Conservation (phyloP, 306 rosid species). For the Fragaria vesca region DNA sequence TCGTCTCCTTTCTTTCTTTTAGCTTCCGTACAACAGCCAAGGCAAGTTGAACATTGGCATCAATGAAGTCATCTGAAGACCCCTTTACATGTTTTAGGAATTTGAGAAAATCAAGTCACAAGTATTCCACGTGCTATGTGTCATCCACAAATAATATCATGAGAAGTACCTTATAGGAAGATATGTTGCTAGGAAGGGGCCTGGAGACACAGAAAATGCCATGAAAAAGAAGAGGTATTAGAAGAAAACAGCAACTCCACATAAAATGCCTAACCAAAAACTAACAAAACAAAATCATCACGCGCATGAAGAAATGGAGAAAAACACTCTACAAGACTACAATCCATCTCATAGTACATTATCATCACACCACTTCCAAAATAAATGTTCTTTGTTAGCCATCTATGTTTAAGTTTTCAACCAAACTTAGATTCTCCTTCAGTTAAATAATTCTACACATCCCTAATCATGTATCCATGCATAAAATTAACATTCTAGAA, state of each 20-base stretch:
- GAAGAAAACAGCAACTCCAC: slow-evolving; percentile 10
- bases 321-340: neutral
- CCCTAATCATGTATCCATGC: too few species aligned
- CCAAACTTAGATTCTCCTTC: neutral
- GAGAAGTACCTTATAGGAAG: slow-evolving; percentile 88
- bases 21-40: slow-evolving; percentile 88
- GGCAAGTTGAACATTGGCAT: slow-evolving; percentile 90
- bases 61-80: slow-evolving; percentile 99
- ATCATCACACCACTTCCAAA: neutral
- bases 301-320: neutral
- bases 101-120: slow-evolving; percentile 67
- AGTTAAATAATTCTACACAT: neutral
- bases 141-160: slow-evolving; percentile 35
- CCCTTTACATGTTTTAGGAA: slow-evolving; percentile 96
- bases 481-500: neutral
- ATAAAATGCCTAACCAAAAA: slow-evolving; percentile 14
- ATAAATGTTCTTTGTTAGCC: neutral
- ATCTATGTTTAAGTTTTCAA: neutral
- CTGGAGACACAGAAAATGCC: slow-evolving; percentile 40
- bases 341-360: neutral
- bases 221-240: slow-evolving; percentile 20
- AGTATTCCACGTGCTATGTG: slow-evolving; percentile 36
- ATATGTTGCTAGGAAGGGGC: slow-evolving; percentile 79
- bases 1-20: slow-evolving; percentile 60
- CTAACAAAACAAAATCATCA: neutral